Evolutionary conservation across 2,329 filamentous ascomycete genomes (phyloP), one percentile per base, ranked within the genome.

Genomic region (Pseudocercospora cruenta): DNA sequence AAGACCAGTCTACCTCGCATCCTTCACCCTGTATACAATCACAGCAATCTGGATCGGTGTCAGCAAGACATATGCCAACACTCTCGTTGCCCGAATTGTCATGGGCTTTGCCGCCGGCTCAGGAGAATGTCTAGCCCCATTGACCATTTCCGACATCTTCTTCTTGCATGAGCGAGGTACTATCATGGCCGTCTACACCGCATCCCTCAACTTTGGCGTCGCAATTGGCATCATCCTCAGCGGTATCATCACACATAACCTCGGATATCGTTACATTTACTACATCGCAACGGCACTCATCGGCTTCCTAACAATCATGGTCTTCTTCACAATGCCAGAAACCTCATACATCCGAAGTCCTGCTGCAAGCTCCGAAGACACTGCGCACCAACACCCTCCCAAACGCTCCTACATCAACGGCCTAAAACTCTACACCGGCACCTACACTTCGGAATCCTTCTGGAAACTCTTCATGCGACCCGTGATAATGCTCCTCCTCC

Each of bases 81-180:
- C 73, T 16, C 57, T 87, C 1, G 77, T 79, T 1, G 83, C 81
- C 1, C 78, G 85, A 4, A 83, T 85, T 26, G 64, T 86, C 10
- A 79, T 87, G 77, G 85, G 85, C 2, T 80, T 86, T 47, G 84
- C 81, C 1, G 79, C 84, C 0, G 86, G 85, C 1, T 82, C 84
- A 7, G 85, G 82, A 1, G 85, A 88, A 66, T 78, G 75, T 66
- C 66, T 80, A 3, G 78, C 82, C 1, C 84, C 84, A 0, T 76
- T 85, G 7, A 85, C 83, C 0, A 85, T 87, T 54, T 78, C 84
- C 2, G 85, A 87, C 67, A 74, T 87, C 31, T 87, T 87, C 75
- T 87, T 86, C 72, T 75, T 87, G 16, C 85, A 88, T 66, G 83
- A 88, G 70, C 78, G 86, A 60, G 85, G 84, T 1, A 75, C 79